Percentiles rank a stretch among this genome's conserved stretches.
Conservation (phyloP, 1,284 basidiomycete species). For the Rhodotorula sp. region DNA sequence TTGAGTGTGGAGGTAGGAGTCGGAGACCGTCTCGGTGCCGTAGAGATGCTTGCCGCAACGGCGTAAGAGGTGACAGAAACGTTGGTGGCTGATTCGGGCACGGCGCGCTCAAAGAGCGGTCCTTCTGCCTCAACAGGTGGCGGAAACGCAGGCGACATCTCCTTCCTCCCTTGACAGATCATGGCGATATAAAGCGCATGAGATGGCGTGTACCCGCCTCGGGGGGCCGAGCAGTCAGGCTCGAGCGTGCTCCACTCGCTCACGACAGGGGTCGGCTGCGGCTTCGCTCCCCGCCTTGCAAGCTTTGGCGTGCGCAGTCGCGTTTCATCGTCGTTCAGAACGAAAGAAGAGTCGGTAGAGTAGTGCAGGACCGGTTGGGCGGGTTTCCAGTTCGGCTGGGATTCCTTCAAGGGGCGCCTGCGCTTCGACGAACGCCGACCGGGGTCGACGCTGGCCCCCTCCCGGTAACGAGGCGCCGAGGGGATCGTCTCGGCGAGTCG, state of each 20-base stretch:
- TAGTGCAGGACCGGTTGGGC: neutral
- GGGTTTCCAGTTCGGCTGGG: neutral
- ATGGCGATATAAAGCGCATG: neutral
- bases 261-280: neutral
- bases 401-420: neutral
- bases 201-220: neutral
- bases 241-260: neutral
- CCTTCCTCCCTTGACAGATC: neutral
- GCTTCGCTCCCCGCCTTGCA: neutral
- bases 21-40: neutral
- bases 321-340: neutral
- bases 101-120: neutral
- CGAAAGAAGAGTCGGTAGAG: slow-evolving; percentile 3
- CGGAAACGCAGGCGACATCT: neutral
- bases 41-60: neutral
- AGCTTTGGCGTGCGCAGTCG: neutral
- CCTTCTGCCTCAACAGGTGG: no score
- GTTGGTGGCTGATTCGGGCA: neutral
- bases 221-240: neutral
- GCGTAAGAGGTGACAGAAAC: no score
- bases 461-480: no score
- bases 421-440: neutral
- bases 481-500: neutral
- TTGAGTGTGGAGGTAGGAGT: neutral
- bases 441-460: neutral